A percentile compares a stretch with the other conserved stretches of the same genome.
These are phyloP conservation scores for Ambrosiella beaveri DNA, from an alignment of 2,329 filamentous ascomycete species.

Conservation along the genomic window DNA sequence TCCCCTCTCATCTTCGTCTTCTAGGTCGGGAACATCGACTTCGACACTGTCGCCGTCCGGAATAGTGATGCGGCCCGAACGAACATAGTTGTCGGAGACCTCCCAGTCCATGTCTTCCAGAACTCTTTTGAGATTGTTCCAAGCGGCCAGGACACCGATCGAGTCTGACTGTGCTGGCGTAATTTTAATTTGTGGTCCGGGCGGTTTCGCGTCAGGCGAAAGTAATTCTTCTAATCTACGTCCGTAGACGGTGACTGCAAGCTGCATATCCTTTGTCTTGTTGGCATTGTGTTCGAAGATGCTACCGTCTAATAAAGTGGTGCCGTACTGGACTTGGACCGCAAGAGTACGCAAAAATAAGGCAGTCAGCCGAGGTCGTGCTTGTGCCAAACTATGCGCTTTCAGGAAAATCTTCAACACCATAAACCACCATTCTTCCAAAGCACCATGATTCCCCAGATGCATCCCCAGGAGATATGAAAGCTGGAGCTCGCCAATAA, in stretches of 20 bases:
- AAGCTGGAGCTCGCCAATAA: slow-evolving; percentile 44
- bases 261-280: slow-evolving; percentile 23
- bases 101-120: slow-evolving; percentile 39
- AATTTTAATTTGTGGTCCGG: neutral
- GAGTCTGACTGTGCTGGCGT: slow-evolving; percentile 24
- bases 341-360: slow-evolving; percentile 33
- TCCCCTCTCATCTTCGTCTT: slow-evolving; percentile 36
- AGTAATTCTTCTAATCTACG: slow-evolving; percentile 32
- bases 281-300: slow-evolving; percentile 23
- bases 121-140: slow-evolving; percentile 28
- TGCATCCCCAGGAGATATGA: slow-evolving; percentile 39
- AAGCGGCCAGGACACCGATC: slow-evolving; percentile 28
- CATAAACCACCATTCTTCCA: slow-evolving; percentile 46
- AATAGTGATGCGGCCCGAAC: slow-evolving; percentile 30
- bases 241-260: slow-evolving; percentile 36
- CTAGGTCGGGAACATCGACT: slow-evolving; percentile 30
- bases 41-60: slow-evolving; percentile 36
- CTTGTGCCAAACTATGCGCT: slow-evolving; percentile 27
- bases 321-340: slow-evolving; percentile 37
- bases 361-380: slow-evolving; percentile 27
- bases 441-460: slow-evolving; percentile 39
- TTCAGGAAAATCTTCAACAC: slow-evolving; percentile 33
- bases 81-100: slow-evolving; percentile 31
- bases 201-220: slow-evolving; percentile 14
- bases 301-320: slow-evolving; percentile 30